These are phyloP conservation scores for Hypoxylon crocopeplum DNA, from an alignment of 495 filamentous ascomycete species.

Conservation along the genomic window DNA sequence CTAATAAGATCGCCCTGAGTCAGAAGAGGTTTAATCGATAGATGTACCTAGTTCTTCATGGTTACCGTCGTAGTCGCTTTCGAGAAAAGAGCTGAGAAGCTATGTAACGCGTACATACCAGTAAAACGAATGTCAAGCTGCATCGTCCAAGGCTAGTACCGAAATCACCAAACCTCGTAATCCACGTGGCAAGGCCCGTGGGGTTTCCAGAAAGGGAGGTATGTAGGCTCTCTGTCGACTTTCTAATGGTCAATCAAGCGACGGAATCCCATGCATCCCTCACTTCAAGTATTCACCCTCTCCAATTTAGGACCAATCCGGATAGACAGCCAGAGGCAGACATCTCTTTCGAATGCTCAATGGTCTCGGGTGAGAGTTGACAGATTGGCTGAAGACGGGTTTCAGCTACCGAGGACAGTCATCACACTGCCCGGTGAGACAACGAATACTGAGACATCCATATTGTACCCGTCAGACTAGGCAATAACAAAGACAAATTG, in stretches of 20 bases:
- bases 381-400: too few species aligned
- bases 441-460: neutral
- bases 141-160: slow-evolving; percentile 24
- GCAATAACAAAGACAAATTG: neutral
- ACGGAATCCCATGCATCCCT: slow-evolving; percentile 12
- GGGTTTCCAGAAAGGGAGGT: slow-evolving; percentile 20
- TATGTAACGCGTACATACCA: slow-evolving; percentile 10
- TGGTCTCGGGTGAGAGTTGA: too few species aligned
- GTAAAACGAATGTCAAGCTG: slow-evolving; percentile 10
- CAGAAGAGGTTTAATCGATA: neutral
- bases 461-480: too few species aligned
- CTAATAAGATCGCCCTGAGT: too few species aligned
- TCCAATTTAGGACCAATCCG: slow-evolving; percentile 6
- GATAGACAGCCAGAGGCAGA: too few species aligned
- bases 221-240: neutral
- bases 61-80: neutral
- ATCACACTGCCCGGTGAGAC: neutral
- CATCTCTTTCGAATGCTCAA: too few species aligned
- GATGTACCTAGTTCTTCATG: neutral
- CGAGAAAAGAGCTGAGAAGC: neutral
- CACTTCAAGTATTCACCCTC: slow-evolving; percentile 7
- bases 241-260: slow-evolving; percentile 16
- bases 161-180: slow-evolving; percentile 16
- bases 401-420: too few species aligned
- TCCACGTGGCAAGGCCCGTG: slow-evolving; percentile 29